Evolutionary conservation across 1,284 basidiomycete species (phyloP), one percentile per base, ranked within the genome.

Genomic region (Ceratobasidium sp.): DNA sequence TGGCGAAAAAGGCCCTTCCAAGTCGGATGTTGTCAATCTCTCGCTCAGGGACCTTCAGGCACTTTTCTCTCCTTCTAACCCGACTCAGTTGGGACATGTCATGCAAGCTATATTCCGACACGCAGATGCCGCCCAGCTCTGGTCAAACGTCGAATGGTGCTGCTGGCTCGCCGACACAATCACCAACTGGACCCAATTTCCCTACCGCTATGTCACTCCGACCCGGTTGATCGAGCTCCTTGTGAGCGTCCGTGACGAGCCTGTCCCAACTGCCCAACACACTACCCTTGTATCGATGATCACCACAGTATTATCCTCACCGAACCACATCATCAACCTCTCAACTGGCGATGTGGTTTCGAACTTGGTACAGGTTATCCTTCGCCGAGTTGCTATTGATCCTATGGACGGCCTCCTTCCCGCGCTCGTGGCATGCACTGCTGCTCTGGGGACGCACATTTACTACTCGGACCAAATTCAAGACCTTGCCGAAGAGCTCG

Each of bases 401-500:
- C 82, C 87, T 0, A 83, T 87, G n/a, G 95, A 98, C 78, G 78
- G 84, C 2, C 84, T 95, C 9, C 83, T 98, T 8, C 86, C 90
- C 0, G 83, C 87, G 1, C 83, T 97, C 49, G 91, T 97, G 8
- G 86, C 90, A 74, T 93, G 93, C 79, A 92, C 98, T 73, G 86
- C 93, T 5, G 92, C 94, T 0, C 85, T 98, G 22, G 92, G 93
- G 39, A 90, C 91, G 7, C 95, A 98, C 81, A 90, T 97, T 73
- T 97, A 98, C 84, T 98, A 98, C 81, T 92, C 94, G 59, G 97
- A 98, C 81, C 97, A 99, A 83, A 94, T 97, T 76, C 94, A 95
- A 80, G 96, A 98, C 81, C 89, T 98, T 68, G 90, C 94, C 14
- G 90, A 90, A 76, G 96, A 98, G 81, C 84, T 97, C 34, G 88